These are phyloP conservation scores for Trametes elegans DNA, from an alignment of 768 basidiomycete genomes.

Conservation along the genomic window DNA sequence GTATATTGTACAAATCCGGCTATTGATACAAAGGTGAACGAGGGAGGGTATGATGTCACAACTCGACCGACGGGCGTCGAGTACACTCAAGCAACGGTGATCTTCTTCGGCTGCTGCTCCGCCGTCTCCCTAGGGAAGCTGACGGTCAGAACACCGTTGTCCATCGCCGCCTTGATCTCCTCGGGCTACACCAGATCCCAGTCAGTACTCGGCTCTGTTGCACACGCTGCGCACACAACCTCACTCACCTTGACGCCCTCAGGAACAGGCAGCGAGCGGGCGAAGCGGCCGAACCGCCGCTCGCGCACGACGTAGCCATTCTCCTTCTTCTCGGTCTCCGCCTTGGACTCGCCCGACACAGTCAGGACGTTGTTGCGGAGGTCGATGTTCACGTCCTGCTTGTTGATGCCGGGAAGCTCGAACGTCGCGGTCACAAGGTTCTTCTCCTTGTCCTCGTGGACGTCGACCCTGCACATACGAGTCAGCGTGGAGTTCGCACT, in stretches of 20 bases:
- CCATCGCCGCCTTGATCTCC: conserved; percentile 40
- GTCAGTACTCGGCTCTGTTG: background rate
- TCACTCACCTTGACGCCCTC: conserved; percentile 44
- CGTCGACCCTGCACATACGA: conserved; percentile 45
- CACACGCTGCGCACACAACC: background rate
- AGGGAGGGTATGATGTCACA: too few relatives aligned
- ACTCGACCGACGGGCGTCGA: too few relatives aligned
- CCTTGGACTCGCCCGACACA: conserved; percentile 45
- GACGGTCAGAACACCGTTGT: background rate
- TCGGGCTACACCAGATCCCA: conserved; percentile 36
- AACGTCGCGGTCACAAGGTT: conserved; percentile 51
- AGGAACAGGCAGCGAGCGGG: conserved; percentile 47
- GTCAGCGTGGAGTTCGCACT: too few relatives aligned
- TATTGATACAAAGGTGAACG: too few relatives aligned
- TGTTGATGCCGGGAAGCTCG: conserved; percentile 54
- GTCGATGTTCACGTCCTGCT: conserved; percentile 47
- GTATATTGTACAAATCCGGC: too few relatives aligned
- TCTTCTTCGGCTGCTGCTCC: background rate
- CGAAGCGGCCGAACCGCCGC: conserved; percentile 47
- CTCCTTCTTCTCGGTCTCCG: conserved; percentile 33
- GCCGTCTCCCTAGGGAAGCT: background rate
- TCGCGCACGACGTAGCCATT: conserved; percentile 43
- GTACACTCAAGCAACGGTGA: too few relatives aligned
- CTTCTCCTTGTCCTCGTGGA: conserved; percentile 42
- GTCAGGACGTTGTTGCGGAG: conserved; percentile 47